Percentiles rank a stretch among this genome's conserved stretches.
Conservation (phyloP, 2,329 filamentous ascomycete species). For the Exophiala sp. region DNA sequence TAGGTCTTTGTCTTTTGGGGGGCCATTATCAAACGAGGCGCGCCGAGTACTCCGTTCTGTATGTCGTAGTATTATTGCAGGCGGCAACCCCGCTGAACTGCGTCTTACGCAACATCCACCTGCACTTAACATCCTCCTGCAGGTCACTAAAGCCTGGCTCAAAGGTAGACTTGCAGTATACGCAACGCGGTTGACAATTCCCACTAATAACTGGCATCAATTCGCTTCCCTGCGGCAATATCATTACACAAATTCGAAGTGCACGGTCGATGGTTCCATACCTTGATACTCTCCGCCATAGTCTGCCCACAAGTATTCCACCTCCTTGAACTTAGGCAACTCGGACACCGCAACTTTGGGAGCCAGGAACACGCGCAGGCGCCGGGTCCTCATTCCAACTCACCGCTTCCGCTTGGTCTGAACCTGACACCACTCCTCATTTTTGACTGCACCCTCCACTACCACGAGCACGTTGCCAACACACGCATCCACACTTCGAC, state of each 20-base stretch:
- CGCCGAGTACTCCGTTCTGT: too few relatives aligned
- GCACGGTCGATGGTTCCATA: background rate
- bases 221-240: background rate
- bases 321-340: too few relatives aligned
- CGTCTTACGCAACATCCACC: too few relatives aligned
- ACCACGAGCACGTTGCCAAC: background rate
- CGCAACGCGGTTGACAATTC: background rate
- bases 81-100: too few relatives aligned
- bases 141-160: too few relatives aligned
- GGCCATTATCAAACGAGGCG: too few relatives aligned
- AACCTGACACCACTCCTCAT: background rate
- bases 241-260: background rate
- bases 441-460: background rate
- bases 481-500: background rate
- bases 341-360: too few relatives aligned
- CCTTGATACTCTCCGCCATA: background rate
- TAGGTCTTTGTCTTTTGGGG: too few relatives aligned
- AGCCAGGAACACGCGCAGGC: too few relatives aligned
- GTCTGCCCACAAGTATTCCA: background rate
- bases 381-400: background rate
- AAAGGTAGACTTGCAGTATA: background rate
- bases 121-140: too few relatives aligned
- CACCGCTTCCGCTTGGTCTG: background rate
- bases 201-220: background rate
- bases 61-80: too few relatives aligned